Percentiles rank a stretch among this genome's conserved stretches.
These are phyloP conservation scores for Pilasporangium apinafurcum DNA, from an alignment of 352 stramenopile genomes.

Conservation along the genomic window DNA sequence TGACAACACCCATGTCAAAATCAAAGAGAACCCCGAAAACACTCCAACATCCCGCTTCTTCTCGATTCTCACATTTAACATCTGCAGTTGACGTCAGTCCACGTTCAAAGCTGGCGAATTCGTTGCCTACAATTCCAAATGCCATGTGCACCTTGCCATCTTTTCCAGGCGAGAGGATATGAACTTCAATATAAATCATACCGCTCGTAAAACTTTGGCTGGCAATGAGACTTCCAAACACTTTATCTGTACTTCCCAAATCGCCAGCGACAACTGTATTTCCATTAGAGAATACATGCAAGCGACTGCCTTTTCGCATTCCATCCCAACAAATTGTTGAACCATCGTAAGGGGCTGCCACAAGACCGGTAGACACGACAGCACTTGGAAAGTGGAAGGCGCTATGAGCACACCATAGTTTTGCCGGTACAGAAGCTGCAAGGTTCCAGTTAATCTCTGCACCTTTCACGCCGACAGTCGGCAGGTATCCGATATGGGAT, in stretches of 20 bases:
- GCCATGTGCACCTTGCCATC: conserved; percentile 32
- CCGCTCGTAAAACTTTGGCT: conserved; percentile 46
- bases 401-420: conserved; percentile 43
- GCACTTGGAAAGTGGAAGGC: conserved; percentile 50
- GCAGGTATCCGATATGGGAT: conserved; percentile 28
- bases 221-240: conserved; percentile 50
- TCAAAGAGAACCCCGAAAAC: conserved; percentile 77
- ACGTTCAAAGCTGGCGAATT: conserved; percentile 20
- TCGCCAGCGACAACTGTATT: conserved; percentile 54
- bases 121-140: conserved; percentile 43
- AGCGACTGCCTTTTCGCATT: conserved; percentile 40
- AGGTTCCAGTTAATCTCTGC: conserved; percentile 69
- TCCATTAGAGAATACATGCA: conserved; percentile 42
- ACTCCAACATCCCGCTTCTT: conserved; percentile 25
- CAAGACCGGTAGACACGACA: conserved; percentile 59
- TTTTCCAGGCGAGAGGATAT: conserved; percentile 42
- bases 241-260: conserved; percentile 26
- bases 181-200: conserved; percentile 52
- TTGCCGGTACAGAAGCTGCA: conserved; percentile 37
- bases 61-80: conserved; percentile 25
- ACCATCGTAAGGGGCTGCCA: conserved; percentile 51
- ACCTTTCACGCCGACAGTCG: conserved; percentile 46
- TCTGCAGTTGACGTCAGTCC: conserved; percentile 18
- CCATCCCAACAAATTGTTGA: conserved; percentile 54
- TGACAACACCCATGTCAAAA: conserved; percentile 53